Evolutionary conservation across 2,329 filamentous ascomycete genomes (phyloP), one percentile per base, ranked within the genome.

Genomic region (Tolypocladium amazonense): DNA sequence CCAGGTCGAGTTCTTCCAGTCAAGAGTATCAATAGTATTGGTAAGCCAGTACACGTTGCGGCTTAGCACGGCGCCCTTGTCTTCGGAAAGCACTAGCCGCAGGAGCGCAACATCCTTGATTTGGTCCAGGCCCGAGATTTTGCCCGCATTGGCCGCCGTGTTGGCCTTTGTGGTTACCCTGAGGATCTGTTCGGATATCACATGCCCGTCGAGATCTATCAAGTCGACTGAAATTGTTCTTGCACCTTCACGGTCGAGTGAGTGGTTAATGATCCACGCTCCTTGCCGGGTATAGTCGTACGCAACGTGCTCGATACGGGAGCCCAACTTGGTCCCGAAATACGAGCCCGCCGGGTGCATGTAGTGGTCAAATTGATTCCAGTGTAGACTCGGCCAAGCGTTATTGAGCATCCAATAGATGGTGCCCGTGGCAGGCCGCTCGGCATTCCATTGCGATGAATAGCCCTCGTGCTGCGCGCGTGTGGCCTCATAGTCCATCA

Each of bases 401-500:
- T 80, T 80, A 63, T 86, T 86, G 58, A 87, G 69, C 84, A 88
- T 87, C 85, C 85, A 88, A 71, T 88, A 88, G 20, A 88, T 80
- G 56, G 82, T 56, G 0, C 85, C 85, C 0, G 84, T 87, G 0
- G 84, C 82, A 0, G 82, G 80, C 3, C 79, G 72, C 1, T 72
- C 68, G 1, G 74, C 75, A 61, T 68, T 80, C 77, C 83, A 85
- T 0, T 75, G 72, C 2, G 79, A 72, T 0, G 77, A 73, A 65
- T 80, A 87, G 0, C 72, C 82, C 66, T 88, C 85, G 59, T 82
- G 84, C 63, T 86, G 74, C 0, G 83, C 75, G 2, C 83, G 75
- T 0, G 81, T 86, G 1, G 83, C 83, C 69, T 88, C 85, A 64
- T 86, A 88, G 66, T 88, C 85, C 71, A 80, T 79, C 62, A 87